phyloP scores from a whole-genome alignment of 352 stramenopile genomes.

The Phytophthora vignae region DNA sequence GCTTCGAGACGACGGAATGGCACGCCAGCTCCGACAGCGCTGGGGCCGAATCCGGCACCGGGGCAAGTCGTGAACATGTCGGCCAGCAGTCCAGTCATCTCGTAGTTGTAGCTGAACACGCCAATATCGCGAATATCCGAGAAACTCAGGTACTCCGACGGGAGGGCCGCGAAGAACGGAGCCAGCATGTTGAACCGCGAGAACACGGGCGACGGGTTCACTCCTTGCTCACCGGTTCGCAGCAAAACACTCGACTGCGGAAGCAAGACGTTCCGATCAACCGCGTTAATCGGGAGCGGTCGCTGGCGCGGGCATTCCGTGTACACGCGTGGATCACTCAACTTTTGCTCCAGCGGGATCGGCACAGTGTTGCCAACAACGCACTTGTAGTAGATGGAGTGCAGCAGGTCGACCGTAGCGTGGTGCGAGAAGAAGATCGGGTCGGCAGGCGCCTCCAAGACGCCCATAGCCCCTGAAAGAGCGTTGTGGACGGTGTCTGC shows the following conservation, averaged over 20 bases:
- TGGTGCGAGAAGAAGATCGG: slow-evolving; percentile 92
- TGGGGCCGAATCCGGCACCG: slow-evolving; percentile 42
- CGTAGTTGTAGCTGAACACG: slow-evolving; percentile 87
- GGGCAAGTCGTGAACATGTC: slow-evolving; percentile 82
- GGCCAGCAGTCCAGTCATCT: slow-evolving; percentile 74
- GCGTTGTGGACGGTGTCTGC: slow-evolving; percentile 85
- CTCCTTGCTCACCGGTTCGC: slow-evolving; percentile 56
- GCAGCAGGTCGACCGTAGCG: slow-evolving; percentile 81
- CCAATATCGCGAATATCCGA: slow-evolving; percentile 82
- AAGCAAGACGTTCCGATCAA: slow-evolving; percentile 63
- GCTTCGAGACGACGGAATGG: slow-evolving; percentile 42
- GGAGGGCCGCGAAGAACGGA: slow-evolving; percentile 66
- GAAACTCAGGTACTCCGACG: slow-evolving; percentile 70
- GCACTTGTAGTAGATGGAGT: slow-evolving; percentile 90
- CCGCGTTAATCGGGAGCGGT: slow-evolving; percentile 35
- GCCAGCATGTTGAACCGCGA: slow-evolving; percentile 54
- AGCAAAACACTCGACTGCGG: slow-evolving; percentile 64
- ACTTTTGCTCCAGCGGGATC: slow-evolving; percentile 61
- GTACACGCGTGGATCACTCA: slow-evolving; percentile 70
- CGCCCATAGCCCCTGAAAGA: slow-evolving; percentile 70
- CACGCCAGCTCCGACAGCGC: slow-evolving; percentile 5
- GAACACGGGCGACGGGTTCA: slow-evolving; percentile 61
- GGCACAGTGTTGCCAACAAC: slow-evolving; percentile 66
- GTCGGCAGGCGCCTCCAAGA: slow-evolving; percentile 79
- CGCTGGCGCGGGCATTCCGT: slow-evolving; percentile 58